phyloP scores from a whole-genome alignment of 352 stramenopile species.

The Phytophthora nicotianae region DNA sequence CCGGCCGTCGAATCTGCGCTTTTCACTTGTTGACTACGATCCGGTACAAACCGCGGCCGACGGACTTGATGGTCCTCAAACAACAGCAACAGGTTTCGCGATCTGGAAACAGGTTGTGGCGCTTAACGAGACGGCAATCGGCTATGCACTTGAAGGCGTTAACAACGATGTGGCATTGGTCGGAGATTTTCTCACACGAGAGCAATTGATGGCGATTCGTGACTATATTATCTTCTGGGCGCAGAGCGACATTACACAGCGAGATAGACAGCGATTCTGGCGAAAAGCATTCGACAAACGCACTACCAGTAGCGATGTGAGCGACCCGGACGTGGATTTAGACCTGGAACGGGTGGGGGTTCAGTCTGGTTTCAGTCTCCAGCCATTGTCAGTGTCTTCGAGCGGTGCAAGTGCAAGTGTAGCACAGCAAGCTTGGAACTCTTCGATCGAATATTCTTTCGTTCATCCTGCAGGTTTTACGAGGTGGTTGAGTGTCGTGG shows the following conservation, averaged over 20 bases:
- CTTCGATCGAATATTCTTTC: slow-evolving; percentile 45
- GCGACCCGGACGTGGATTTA: slow-evolving; percentile 63
- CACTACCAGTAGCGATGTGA: slow-evolving; percentile 45
- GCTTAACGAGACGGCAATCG: slow-evolving; percentile 64
- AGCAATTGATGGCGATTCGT: slow-evolving; percentile 60
- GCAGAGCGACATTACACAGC: slow-evolving; percentile 41
- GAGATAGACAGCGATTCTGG: slow-evolving; percentile 73
- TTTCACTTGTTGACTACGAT: slow-evolving; percentile 77
- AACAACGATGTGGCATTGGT: slow-evolving; percentile 64
- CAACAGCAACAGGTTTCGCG: slow-evolving; percentile 59
- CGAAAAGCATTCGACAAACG: slow-evolving; percentile 49
- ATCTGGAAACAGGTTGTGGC: slow-evolving; percentile 82
- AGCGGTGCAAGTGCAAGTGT: slow-evolving; percentile 41
- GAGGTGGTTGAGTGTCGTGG: slow-evolving; percentile 44
- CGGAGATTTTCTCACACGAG: slow-evolving; percentile 59
- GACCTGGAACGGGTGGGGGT: slow-evolving; percentile 53
- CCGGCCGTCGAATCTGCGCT: slow-evolving; percentile 58
- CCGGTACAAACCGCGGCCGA: slow-evolving; percentile 23
- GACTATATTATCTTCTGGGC: slow-evolving; percentile 68
- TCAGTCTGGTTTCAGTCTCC: slow-evolving; percentile 62
- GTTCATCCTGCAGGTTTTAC: slow-evolving; percentile 52
- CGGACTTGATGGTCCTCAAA: slow-evolving; percentile 9
- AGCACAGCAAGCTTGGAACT: slow-evolving; percentile 54
- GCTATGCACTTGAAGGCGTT: slow-evolving; percentile 55
- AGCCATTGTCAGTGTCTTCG: slow-evolving; percentile 28